These are phyloP conservation scores for Neospora caninum DNA, from an alignment of 169 alveolate genomes.

Conservation along the genomic window DNA sequence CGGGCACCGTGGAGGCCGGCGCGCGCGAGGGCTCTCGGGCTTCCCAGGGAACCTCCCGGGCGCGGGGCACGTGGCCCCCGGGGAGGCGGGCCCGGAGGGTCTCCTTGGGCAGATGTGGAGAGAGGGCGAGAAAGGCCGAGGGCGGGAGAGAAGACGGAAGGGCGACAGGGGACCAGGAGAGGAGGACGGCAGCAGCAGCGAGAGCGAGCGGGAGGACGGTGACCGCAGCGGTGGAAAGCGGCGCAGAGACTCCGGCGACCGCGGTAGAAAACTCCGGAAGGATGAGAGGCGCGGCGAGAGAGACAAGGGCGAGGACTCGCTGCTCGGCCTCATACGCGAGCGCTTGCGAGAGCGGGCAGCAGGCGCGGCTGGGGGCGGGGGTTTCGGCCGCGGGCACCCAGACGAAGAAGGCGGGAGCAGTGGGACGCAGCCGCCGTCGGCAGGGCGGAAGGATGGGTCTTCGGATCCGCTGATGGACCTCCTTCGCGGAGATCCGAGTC, in stretches of 20 bases:
- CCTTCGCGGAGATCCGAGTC: slow-evolving; percentile 50
- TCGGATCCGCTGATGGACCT: slow-evolving; percentile 50
- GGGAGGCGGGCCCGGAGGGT: neutral
- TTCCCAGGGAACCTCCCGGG: neutral
- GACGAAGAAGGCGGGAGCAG: neutral
- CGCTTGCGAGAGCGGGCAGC: neutral
- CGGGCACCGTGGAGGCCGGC: slow-evolving; percentile 4
- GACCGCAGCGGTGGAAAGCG: neutral
- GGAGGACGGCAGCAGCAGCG: slow-evolving; percentile 18
- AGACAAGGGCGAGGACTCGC: slow-evolving; percentile 13
- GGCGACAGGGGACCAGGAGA: neutral
- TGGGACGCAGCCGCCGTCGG: neutral
- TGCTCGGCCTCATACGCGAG: slow-evolving; percentile 20
- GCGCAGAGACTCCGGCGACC: neutral
- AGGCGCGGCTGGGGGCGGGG: neutral
- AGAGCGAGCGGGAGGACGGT: neutral
- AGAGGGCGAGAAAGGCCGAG: neutral
- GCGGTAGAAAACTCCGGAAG: neutral
- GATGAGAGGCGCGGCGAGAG: slow-evolving; percentile 3
- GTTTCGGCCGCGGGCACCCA: neutral
- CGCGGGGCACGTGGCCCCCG: neutral
- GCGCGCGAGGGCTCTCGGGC: neutral
- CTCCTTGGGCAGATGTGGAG: neutral
- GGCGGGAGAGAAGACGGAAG: neutral
- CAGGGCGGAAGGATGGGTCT: slow-evolving; percentile 9